Evolutionary conservation across 306 rosid species (phyloP), one percentile per base, ranked within the genome.

Genomic region (Sesbania bispinosa): DNA sequence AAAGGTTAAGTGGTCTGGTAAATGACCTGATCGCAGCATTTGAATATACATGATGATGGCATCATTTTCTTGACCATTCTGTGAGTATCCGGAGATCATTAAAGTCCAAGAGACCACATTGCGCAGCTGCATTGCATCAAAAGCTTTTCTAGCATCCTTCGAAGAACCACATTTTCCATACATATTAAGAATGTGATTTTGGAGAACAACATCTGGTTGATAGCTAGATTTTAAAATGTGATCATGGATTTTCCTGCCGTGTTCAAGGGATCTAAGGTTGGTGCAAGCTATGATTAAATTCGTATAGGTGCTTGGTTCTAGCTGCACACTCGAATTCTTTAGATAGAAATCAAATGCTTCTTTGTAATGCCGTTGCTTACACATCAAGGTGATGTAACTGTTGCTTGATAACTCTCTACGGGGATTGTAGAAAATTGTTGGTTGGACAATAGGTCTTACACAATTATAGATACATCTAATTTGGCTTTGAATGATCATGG

Each of bases 61-160:
- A 43, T 86, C 77, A 4, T 74, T 75, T 73, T 71, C 88, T 72
- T 77, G 80, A 43, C 81, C 81, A 14, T 87, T 82, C 33, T 79
- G 90, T 13, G 90, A 74, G 75, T 82, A 85, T 59, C 90, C 96
- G 8, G 89, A 85, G 51, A 91, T 91, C 79, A 86, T 61, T 47
- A 86, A 85, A 76, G 97, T 91, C 97, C 96, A 91, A 71, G 97
- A 86, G 41, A 91, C 85, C 46, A 79, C 85, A 75, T 87, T 91
- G 68, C 78, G 77, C 36, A 60, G 78, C 46, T 74, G 79, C 97
- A 92, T 92, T 82, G 69, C 51, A 35, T 89, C 88, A 62, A 92
- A 92, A 23, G 77, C 81, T 67, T 85, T n/a, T 67, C 85, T 53
- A 32, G 92, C 96, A 73, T 92, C 93, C 41, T 62, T 79, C 77